Percentiles rank a stretch among this genome's conserved stretches.
These are phyloP conservation scores for Nidularia pulvinata DNA, from an alignment of 768 basidiomycete genomes.

Conservation along the genomic window DNA sequence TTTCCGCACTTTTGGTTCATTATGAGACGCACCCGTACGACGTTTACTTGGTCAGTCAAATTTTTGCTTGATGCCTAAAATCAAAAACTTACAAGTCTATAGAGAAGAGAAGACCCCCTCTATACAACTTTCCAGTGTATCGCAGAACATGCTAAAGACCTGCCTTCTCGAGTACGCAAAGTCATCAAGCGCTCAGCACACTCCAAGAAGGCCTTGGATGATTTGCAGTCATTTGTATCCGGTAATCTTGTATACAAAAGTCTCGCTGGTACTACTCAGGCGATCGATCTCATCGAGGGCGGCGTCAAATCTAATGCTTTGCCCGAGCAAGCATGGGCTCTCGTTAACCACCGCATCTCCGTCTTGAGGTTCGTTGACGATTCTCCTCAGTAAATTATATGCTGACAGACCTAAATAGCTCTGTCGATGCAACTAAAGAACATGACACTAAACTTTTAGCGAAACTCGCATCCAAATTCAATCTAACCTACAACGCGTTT, in stretches of 20 bases:
- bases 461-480: conserved; percentile 47
- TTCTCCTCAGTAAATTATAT: conserved; percentile 5
- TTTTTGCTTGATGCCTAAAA: too few species aligned
- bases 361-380: conserved; percentile 45
- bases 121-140: conserved; percentile 67
- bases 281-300: conserved; percentile 68
- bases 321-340: conserved; percentile 68
- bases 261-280: conserved; percentile 72
- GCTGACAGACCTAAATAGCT: conserved; percentile 15
- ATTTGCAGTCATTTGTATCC: conserved; percentile 47
- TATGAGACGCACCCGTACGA: conserved; percentile 67
- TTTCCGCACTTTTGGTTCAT: conserved; percentile 66
- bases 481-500: conserved; percentile 62
- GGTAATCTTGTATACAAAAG: conserved; percentile 37
- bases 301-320: conserved; percentile 80
- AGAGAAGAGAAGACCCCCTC: conserved; percentile 57
- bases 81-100: neutral
- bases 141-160: conserved; percentile 56
- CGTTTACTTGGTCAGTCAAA: conserved; percentile 38
- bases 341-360: conserved; percentile 75
- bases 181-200: conserved; percentile 43
- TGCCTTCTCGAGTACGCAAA: conserved; percentile 46
- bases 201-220: conserved; percentile 49
- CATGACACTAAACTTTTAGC: conserved; percentile 45
- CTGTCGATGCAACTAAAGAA: conserved; percentile 39